Percentiles rank a stretch among this genome's conserved stretches.
phyloP scores from a whole-genome alignment of 306 rosid species.

The Citrullus colocynthis region DNA sequence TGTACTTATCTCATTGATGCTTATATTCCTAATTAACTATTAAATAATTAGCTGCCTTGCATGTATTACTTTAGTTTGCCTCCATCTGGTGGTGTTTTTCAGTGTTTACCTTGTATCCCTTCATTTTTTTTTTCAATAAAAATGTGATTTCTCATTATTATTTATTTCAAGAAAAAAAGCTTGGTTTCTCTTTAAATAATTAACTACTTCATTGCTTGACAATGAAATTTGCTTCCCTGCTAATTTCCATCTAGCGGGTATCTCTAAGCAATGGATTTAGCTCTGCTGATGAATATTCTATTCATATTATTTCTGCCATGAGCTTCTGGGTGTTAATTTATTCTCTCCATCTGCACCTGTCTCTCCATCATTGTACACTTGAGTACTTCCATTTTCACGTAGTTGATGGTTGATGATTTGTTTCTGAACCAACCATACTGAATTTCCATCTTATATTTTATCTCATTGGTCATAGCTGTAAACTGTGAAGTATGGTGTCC shows the following conservation, averaged over 20 bases:
- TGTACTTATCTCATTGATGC: not conserved
- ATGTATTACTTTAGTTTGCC: not conserved
- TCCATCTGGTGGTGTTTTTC: not conserved
- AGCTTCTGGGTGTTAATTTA: too few species aligned
- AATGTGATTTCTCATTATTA: too few species aligned
- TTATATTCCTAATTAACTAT: not conserved
- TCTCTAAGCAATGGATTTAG: not conserved
- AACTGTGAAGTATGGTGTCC: not conserved
- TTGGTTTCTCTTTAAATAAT: not conserved
- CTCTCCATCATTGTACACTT: not conserved
- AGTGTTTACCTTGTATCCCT: too few species aligned
- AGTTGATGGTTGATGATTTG: not conserved
- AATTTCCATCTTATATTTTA: too few species aligned
- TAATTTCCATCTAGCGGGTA: not conserved
- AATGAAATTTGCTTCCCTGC: not conserved
- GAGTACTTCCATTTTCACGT: not conserved
- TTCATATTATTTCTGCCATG: not conserved
- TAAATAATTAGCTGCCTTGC: not conserved
- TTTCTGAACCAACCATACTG: too few species aligned
- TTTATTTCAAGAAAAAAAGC: not conserved
- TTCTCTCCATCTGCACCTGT: not conserved
- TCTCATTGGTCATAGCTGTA: not conserved
- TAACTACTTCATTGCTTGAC: not conserved
- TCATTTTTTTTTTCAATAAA: too few species aligned
- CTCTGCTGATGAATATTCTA: not conserved